A percentile compares a stretch with the other conserved stretches of the same genome.
phyloP scores from a whole-genome alignment of 1,139 yeast genomes.

The Hansenula lynferdii region DNA sequence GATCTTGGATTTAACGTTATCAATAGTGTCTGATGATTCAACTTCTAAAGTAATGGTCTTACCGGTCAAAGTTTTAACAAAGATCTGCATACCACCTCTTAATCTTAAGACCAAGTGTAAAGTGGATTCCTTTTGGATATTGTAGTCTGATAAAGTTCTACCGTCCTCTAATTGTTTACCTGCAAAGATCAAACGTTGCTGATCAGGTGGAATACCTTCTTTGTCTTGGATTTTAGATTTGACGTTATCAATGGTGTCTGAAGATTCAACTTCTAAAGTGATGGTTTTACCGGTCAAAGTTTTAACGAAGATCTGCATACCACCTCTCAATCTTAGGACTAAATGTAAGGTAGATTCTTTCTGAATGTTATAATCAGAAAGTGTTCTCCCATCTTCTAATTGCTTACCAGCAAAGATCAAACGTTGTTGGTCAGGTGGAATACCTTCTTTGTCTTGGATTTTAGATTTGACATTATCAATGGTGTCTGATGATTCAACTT shows the following conservation, averaged over 20 bases:
- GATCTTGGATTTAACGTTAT: too few relatives aligned
- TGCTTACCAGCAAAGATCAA: constrained; percentile 44
- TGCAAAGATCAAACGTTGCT: constrained; percentile 79
- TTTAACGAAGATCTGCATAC: constrained; percentile 66
- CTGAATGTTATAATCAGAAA: constrained; percentile 73
- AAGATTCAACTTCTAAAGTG: constrained; percentile 75
- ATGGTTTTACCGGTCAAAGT: constrained; percentile 79
- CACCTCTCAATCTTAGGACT: constrained; percentile 47
- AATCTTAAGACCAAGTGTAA: constrained; percentile 68
- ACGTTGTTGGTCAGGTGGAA: constrained; percentile 88
- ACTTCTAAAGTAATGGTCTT: too few relatives aligned
- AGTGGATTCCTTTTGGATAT: constrained; percentile 75
- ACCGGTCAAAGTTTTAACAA: too few relatives aligned
- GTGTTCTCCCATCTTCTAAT: constrained; percentile 74
- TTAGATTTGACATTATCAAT: constrained; percentile 86
- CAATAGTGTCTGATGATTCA: too few relatives aligned
- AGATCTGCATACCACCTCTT: too few relatives aligned
- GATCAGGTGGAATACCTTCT: constrained; percentile 88
- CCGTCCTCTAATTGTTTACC: constrained; percentile 88
- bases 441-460: constrained; percentile 89
- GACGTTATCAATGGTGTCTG: constrained; percentile 82
- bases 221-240: constrained; percentile 82
- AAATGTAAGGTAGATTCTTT: constrained; percentile 69
- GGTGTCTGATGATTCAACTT: constrained; percentile 88
- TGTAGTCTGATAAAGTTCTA: constrained; percentile 74